Percentiles rank a stretch among this genome's conserved stretches.
phyloP scores from a whole-genome alignment of 225 moss, liverwort and hornwort genomes.

The Antitrichia curtipendula region DNA sequence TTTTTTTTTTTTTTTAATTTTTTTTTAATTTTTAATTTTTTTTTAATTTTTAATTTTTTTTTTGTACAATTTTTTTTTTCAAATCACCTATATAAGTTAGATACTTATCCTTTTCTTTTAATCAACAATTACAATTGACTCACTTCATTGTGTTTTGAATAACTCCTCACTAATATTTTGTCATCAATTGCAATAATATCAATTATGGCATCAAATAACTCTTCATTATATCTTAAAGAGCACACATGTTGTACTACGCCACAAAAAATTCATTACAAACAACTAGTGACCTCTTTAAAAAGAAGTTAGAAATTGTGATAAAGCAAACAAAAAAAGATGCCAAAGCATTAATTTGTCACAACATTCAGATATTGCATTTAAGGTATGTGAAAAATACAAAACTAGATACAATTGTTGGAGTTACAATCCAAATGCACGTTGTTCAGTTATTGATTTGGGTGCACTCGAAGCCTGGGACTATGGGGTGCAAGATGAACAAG shows the following conservation, averaged over 20 bases:
- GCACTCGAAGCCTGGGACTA: background rate
- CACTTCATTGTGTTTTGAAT: background rate
- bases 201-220: background rate
- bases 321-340: background rate
- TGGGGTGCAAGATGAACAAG: background rate
- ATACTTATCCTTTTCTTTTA: background rate
- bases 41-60: no score
- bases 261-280: background rate
- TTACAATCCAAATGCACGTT: background rate
- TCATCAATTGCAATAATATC: background rate
- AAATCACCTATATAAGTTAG: background rate
- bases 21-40: no score
- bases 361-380: background rate
- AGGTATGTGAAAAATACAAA: background rate
- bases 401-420: background rate
- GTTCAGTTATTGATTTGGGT: background rate
- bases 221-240: background rate
- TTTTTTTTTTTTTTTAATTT: no score
- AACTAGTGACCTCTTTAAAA: background rate
- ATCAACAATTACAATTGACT: no score
- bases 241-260: fast-evolving
- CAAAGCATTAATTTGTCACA: background rate
- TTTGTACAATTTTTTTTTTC: background rate
- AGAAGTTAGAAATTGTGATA: background rate
- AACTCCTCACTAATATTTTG: background rate